Evolutionary conservation across 192 early-diverging fungal species (phyloP).

Genomic region (Backusella mclennaniae): DNA sequence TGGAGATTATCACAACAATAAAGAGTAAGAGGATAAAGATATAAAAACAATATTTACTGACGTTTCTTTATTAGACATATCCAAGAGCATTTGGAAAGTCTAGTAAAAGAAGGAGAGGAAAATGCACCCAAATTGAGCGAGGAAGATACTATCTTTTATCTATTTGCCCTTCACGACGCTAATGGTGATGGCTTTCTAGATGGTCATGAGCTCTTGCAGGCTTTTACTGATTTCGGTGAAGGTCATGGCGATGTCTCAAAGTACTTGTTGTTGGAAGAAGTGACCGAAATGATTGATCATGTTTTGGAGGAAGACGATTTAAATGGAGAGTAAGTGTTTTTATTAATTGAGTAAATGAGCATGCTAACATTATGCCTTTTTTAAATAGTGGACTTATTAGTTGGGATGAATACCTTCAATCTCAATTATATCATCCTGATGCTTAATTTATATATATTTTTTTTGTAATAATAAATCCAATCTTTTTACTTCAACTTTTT

Average conservation of each 20-base stretch:
- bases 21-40: constrained; percentile 19
- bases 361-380: neutral
- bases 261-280: constrained; percentile 41
- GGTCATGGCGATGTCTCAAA: constrained; percentile 26
- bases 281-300: constrained; percentile 70
- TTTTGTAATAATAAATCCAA: neutral
- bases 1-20: constrained; percentile 26
- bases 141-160: constrained; percentile 63
- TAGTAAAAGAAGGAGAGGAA: constrained; percentile 9
- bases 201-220: constrained; percentile 71
- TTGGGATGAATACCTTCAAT: constrained; percentile 58
- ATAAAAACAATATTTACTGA: neutral
- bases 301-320: constrained; percentile 74
- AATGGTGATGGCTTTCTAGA: constrained; percentile 73
- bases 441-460: neutral
- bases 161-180: constrained; percentile 73
- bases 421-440: constrained; percentile 45
- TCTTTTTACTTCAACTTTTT: neutral
- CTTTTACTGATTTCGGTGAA: constrained; percentile 48
- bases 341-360: neutral
- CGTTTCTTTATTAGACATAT: constrained; percentile 39
- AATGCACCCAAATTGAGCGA: constrained; percentile 41
- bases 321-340: constrained; percentile 62
- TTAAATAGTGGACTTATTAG: constrained; percentile 49
- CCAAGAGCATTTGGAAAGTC: constrained; percentile 50